These are phyloP conservation scores for Lactifluus subvellereus DNA, from an alignment of 768 basidiomycete species.

Conservation along the genomic window DNA sequence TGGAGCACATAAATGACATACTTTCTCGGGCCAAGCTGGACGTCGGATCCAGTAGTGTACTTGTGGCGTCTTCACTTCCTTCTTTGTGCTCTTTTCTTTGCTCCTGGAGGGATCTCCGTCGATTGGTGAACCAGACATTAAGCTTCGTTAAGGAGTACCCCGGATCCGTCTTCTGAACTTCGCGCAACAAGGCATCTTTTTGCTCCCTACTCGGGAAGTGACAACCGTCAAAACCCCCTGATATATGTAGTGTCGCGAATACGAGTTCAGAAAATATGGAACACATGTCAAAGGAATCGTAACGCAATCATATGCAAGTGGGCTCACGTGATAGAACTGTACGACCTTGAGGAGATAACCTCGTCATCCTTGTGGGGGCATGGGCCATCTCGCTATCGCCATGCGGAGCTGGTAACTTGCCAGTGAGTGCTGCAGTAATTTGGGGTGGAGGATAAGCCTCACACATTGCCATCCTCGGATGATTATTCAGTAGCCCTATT, in stretches of 20 bases:
- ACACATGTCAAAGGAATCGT: not conserved
- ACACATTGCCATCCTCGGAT: not conserved
- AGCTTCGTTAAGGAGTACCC: slow-evolving; percentile 2
- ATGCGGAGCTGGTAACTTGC: not conserved
- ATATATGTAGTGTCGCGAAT: not conserved
- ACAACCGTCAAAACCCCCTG: slow-evolving; percentile 6
- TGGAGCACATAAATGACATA: not conserved
- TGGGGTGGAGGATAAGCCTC: not conserved
- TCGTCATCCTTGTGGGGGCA: not conserved
- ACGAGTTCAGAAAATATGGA: not conserved
- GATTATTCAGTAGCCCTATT: too few relatives aligned
- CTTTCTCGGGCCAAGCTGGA: slow-evolving; percentile 10
- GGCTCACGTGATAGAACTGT: not conserved
- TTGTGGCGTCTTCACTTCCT: not conserved
- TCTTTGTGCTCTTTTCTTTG: not conserved
- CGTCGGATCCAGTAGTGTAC: slow-evolving; percentile 4
- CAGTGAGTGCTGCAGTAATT: not conserved
- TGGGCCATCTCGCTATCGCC: not conserved
- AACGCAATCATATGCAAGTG: too few relatives aligned
- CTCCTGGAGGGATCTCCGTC: not conserved
- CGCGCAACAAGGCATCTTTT: not conserved
- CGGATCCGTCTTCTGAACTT: slow-evolving; percentile 13
- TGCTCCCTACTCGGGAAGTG: slow-evolving; percentile 1
- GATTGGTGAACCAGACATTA: not conserved
- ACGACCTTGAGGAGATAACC: not conserved